Percentiles rank a stretch among this genome's conserved stretches.
Evolutionary conservation across 441 rosid genomes (phyloP).

Genomic region (Euphorbia schlechtendalii): DNA sequence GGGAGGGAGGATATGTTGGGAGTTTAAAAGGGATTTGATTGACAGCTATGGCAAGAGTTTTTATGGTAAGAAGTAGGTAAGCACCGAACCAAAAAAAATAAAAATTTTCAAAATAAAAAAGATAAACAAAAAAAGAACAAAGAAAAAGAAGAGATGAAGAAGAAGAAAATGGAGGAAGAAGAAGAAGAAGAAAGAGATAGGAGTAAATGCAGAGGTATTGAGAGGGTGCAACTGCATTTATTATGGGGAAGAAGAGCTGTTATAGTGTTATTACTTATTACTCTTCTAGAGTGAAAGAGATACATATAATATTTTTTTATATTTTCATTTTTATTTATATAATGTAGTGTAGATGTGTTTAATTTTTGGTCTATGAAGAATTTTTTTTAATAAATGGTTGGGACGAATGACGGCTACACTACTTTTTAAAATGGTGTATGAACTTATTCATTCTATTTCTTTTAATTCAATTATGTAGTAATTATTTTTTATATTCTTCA

Average conservation of each 20-base stretch:
- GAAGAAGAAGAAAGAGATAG: constrained; percentile 34
- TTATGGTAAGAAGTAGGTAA: constrained; percentile 25
- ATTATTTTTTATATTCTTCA: too few relatives aligned
- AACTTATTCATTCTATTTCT: neutral
- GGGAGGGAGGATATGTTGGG: constrained; percentile 9
- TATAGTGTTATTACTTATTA: too few relatives aligned
- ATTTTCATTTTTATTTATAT: too few relatives aligned
- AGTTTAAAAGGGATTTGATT: constrained; percentile 13
- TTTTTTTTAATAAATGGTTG: constrained; percentile 3
- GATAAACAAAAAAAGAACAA: neutral
- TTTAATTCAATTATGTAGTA: too few relatives aligned
- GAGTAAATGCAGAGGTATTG: constrained; percentile 82
- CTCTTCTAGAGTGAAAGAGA: too few relatives aligned
- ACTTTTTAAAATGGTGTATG: neutral
- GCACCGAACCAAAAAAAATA: constrained; percentile 9
- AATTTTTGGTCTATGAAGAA: too few relatives aligned
- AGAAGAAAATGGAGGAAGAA: constrained; percentile 18
- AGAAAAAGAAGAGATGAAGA: neutral
- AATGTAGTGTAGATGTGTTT: too few relatives aligned
- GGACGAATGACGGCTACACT: constrained; percentile 49
- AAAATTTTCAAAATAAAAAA: neutral
- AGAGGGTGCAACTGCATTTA: constrained; percentile 90
- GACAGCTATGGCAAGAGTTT: constrained; percentile 21
- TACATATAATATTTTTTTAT: too few relatives aligned
- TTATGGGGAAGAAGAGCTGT: constrained; percentile 38